A percentile compares a stretch with the other conserved stretches of the same genome.
These are phyloP conservation scores for Aphanoascus verrucosus DNA, from an alignment of 2,329 filamentous ascomycete genomes.

Conservation along the genomic window DNA sequence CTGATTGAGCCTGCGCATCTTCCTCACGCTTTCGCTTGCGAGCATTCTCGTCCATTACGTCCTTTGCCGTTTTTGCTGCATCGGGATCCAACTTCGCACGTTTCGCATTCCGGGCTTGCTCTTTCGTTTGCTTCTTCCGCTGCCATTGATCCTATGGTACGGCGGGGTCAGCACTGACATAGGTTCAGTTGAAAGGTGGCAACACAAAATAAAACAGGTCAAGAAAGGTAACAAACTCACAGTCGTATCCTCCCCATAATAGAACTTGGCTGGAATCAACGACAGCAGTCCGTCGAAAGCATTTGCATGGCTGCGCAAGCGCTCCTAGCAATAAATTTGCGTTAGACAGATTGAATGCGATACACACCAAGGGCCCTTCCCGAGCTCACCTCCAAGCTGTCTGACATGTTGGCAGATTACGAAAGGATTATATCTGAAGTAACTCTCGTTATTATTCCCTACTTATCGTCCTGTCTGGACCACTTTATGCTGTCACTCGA, in stretches of 20 bases:
- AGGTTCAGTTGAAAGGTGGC: background rate
- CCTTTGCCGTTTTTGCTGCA: slow-evolving; percentile 80
- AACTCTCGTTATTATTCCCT: background rate
- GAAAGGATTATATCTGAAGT: background rate
- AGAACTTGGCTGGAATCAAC: slow-evolving; percentile 79
- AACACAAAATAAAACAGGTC: background rate
- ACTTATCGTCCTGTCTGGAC: background rate
- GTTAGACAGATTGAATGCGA: background rate
- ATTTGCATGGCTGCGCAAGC: slow-evolving; percentile 48
- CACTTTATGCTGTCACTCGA: background rate
- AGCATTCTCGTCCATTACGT: slow-evolving; percentile 79
- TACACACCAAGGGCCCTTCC: background rate
- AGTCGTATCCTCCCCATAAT: slow-evolving; percentile 75
- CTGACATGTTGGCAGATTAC: slow-evolving; percentile 16
- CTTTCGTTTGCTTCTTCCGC: slow-evolving; percentile 90
- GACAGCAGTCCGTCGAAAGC: slow-evolving; percentile 81
- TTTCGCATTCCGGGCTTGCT: slow-evolving; percentile 70
- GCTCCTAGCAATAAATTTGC: slow-evolving; percentile 30
- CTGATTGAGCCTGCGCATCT: slow-evolving; percentile 41
- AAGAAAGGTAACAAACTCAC: slow-evolving; percentile 45
- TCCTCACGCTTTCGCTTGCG: slow-evolving; percentile 68
- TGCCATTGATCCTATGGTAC: slow-evolving; percentile 71
- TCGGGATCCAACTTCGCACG: slow-evolving; percentile 85
- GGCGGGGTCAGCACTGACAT: background rate
- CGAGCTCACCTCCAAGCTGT: slow-evolving; percentile 17